These are phyloP conservation scores for Xerocomus nothofagi DNA, from an alignment of 1,284 basidiomycete species.

Conservation along the genomic window DNA sequence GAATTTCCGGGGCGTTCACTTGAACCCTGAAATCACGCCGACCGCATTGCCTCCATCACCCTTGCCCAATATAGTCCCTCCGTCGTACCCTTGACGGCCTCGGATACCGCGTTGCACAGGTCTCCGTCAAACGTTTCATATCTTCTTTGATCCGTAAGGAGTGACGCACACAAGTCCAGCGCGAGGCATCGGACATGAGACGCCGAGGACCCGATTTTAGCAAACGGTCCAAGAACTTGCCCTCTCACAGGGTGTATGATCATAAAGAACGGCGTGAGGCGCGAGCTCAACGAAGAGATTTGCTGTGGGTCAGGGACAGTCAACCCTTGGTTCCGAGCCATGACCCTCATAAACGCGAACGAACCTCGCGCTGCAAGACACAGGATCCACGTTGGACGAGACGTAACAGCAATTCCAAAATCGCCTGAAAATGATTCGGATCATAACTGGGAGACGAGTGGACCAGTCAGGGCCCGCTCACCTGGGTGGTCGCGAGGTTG, in stretches of 20 bases:
- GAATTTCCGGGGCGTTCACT: conserved; percentile 4
- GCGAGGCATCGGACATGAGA: conserved; percentile 42
- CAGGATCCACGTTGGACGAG: conserved; percentile 55
- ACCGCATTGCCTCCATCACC: conserved; percentile 20
- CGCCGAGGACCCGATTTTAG: conserved; percentile 49
- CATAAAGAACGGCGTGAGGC: conserved; percentile 76
- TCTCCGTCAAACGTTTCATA: conserved; percentile 10
- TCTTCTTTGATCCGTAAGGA: conserved; percentile 24
- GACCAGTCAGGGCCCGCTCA: conserved; percentile 32
- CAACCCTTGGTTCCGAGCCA: conserved; percentile 15
- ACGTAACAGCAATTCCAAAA: conserved; percentile 64
- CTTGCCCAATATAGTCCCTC: conserved; percentile 32
- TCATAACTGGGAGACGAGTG: conserved; percentile 15
- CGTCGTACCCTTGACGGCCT: conserved; percentile 31
- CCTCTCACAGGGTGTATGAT: conserved; percentile 72
- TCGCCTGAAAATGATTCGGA: conserved; percentile 41
- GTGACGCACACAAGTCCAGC: conserved; percentile 46
- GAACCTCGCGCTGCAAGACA: conserved; percentile 44
- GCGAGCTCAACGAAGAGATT: conserved; percentile 45
- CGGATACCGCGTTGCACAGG: conserved; percentile 25
- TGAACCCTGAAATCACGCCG: conserved; percentile 7
- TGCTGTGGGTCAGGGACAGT: conserved; percentile 20
- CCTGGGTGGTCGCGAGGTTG: conserved; percentile 58
- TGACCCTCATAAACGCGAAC: conserved; percentile 20
- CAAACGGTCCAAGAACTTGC: conserved; percentile 70